Evolutionary conservation across 2,329 filamentous ascomycete genomes (phyloP), one percentile per base, ranked within the genome.

Genomic region (Penicillium psychrosexuale): DNA sequence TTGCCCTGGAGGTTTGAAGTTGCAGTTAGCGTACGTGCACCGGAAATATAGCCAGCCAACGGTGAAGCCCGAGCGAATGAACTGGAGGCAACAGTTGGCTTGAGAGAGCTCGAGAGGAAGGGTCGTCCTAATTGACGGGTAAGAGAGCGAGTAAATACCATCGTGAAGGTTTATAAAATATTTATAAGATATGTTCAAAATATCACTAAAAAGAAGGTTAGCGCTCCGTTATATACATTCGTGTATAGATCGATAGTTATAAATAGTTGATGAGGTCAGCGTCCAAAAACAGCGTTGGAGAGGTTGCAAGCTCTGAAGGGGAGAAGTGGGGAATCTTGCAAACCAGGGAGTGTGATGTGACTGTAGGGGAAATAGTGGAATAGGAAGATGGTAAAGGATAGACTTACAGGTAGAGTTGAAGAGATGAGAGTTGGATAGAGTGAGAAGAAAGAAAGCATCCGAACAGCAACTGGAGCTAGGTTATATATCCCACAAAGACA

Each of bases 1-100:
- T 97, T 97, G 81, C 92, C 92, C 91, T 97, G 83, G 78, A 84
- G 84, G 66, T 80, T 80, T 63, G 86, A 80, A 71, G 83, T 82
- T 61, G 83, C 82, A 60, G 84, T 86, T 77, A 87, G 83, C 78
- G 79, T 82, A 77, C 83, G 81, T 72, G 80, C 75, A 66, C 79
- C 78, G 72, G 76, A 76, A 59, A 78, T 67, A 50, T 67, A 74
- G 67, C 75, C 75, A 36, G 61, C 56, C 65, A 75, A 63, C 60
- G 78, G 75, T 59, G 69, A 65, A 59, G 67, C 53, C 61, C 66
- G 61, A 46, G 62, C 65, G 40, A 67, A 69, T 59, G 66, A 61
- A 15, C 57, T 57, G 51, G 54, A 45, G 28, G 47, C 27, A 19
- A 28, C 13, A n/a, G 36, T 11, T 30, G 67, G 67, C 51, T 64